Percentiles rank a stretch among this genome's conserved stretches.
Conservation (phyloP, 169 alveolate species). For the Perkinsus marinus region DNA sequence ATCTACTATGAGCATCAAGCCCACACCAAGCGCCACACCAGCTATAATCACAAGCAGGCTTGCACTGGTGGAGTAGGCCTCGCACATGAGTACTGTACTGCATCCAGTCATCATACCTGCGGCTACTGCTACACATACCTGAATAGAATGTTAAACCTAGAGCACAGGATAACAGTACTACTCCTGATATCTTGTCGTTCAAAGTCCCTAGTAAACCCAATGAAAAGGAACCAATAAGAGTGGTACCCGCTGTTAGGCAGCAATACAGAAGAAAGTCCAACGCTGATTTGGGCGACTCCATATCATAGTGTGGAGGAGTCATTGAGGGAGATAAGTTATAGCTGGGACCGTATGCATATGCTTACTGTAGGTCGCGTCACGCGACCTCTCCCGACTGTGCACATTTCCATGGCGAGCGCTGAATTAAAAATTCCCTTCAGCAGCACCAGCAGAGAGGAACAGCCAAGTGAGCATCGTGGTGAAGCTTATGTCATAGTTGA, state of each 20-base stretch:
- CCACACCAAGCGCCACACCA: neutral
- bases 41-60: neutral
- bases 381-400: too few relatives aligned
- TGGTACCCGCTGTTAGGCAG: neutral
- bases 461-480: too few relatives aligned
- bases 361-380: too few relatives aligned
- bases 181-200: neutral
- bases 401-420: too few relatives aligned
- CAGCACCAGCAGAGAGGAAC: too few relatives aligned
- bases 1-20: neutral
- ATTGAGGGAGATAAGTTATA: neutral
- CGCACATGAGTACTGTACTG: neutral
- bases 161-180: neutral
- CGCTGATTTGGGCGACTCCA: neutral
- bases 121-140: neutral
- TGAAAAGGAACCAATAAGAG: neutral
- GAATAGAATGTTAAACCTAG: neutral
- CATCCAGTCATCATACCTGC: neutral
- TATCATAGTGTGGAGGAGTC: neutral
- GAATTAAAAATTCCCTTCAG: too few relatives aligned
- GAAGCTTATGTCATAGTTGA: too few relatives aligned
- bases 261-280: neutral
- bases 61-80: neutral
- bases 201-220: neutral
- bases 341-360: neutral